Evolutionary conservation across 352 stramenopile species (phyloP), one percentile per base, ranked within the genome.

Genomic region (Elongisporangium anandrum): DNA sequence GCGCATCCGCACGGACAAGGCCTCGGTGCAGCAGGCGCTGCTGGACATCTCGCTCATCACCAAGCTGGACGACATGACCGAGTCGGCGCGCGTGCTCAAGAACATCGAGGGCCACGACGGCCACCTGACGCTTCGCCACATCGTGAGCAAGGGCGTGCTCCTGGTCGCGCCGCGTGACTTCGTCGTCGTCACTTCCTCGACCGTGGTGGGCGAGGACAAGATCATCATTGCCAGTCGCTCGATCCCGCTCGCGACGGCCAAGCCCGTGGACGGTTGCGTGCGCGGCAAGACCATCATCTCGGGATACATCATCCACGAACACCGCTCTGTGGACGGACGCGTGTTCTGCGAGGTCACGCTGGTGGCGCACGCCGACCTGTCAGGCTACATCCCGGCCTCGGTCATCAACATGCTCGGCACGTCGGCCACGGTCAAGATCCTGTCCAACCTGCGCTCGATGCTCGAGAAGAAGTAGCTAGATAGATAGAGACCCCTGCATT

Each of bases 331-430:
- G 22, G 48, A 77, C 19, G 78, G 72, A 47, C 74, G 74, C 41
- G 63, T 75, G 10, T 87, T 77, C 67, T 92, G 81, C 60, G 60
- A 89, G 50, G 82, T 92, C 54, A 91, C 77, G 20, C 78, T 94
- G 41, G 57, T 94, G 4, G 85, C 81, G 23, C 85, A 94, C 64
- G 81, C 79, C 54, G 83, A 94, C 53, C 66, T 94, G 52, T 64
- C 77, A 9, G 85, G 85, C n/a, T 92, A 85, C 68, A 90, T 94
- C 60, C 85, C 85, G 24, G 72, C 85, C 21, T 80, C 72, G 54
- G 74, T 94, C 55, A 80, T 92, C 67, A 94, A 92, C 73, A 88
- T 89, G 80, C 79, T 92, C 52, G 83, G 83, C 64, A 92, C 83
- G 64, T 92, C 83, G 5, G 80, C 83, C n/a, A 92, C 83, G 2